phyloP scores from a whole-genome alignment of 2,329 filamentous ascomycete genomes.

The Microcyclosporella mali region DNA sequence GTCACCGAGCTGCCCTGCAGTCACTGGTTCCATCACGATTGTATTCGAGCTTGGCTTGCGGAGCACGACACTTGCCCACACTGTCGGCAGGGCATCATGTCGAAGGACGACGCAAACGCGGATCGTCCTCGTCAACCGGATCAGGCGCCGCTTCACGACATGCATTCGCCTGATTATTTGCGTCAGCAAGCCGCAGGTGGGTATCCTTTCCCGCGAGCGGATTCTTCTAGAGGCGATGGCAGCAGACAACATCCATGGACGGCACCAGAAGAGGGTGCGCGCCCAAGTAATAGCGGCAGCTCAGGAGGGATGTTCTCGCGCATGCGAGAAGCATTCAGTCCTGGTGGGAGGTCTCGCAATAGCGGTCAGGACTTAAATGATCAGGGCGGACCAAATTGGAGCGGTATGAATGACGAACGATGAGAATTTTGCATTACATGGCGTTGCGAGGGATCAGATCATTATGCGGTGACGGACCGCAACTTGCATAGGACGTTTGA shows the following conservation, averaged over 20 bases:
- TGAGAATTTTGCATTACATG: too few relatives aligned
- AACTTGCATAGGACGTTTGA: too few relatives aligned
- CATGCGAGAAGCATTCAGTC: slow-evolving; percentile 30
- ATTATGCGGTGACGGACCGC: too few relatives aligned
- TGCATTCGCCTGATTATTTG: slow-evolving; percentile 21
- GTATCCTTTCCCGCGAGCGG: slow-evolving; percentile 16
- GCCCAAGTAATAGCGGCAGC: slow-evolving; percentile 9
- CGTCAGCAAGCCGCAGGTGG: slow-evolving; percentile 15
- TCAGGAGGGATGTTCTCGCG: slow-evolving; percentile 25
- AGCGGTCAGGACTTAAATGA: neutral
- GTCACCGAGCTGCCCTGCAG: slow-evolving; percentile 76
- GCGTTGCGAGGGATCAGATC: too few relatives aligned
- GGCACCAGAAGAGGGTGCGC: slow-evolving; percentile 15
- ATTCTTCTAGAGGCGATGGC: slow-evolving; percentile 13
- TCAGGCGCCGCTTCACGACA: slow-evolving; percentile 29
- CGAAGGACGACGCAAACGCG: slow-evolving; percentile 22
- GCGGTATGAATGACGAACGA: too few relatives aligned
- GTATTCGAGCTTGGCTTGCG: slow-evolving; percentile 74
- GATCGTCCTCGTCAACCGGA: slow-evolving; percentile 21
- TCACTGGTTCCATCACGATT: slow-evolving; percentile 88
- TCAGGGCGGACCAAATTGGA: neutral
- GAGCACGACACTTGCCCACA: slow-evolving; percentile 92
- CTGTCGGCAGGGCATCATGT: slow-evolving; percentile 55
- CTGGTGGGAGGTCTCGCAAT: slow-evolving; percentile 5
- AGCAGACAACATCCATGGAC: slow-evolving; percentile 16